phyloP scores from a whole-genome alignment of 306 rosid genomes.

The Aeschynomene evenia region DNA sequence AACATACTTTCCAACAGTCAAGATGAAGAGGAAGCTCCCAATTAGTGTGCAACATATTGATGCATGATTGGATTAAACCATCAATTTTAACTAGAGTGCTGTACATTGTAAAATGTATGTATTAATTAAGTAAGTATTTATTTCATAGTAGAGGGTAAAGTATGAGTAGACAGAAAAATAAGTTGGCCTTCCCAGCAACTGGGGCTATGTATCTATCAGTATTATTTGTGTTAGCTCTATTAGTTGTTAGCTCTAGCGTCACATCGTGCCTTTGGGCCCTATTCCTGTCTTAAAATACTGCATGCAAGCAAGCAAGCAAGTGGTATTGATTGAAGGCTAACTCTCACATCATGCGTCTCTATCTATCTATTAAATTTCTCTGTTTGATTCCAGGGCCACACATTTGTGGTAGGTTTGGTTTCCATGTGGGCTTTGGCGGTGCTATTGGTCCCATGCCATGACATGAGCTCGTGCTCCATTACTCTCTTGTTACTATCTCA shows the following conservation, averaged over 20 bases:
- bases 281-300: conserved; percentile 18
- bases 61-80: conserved; percentile 14
- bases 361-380: conserved; percentile 16
- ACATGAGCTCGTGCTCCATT: conserved; percentile 29
- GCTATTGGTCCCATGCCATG: conserved; percentile 29
- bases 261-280: conserved; percentile 35
- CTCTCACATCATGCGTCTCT: conserved; percentile 42
- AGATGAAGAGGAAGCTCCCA: conserved; percentile 80
- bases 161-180: background rate
- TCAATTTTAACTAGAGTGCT: background rate
- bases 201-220: conserved; percentile 4
- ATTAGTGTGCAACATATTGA: conserved; percentile 46
- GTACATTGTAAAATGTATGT: background rate
- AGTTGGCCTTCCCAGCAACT: conserved; percentile 14
- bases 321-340: conserved; percentile 41
- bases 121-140: background rate
- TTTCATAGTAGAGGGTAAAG: background rate
- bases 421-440: conserved; percentile 30
- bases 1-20: conserved; percentile 72
- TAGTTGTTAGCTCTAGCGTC: conserved; percentile 43
- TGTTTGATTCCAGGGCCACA: conserved; percentile 23
- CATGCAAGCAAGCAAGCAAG: conserved; percentile 31
- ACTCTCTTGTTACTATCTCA: background rate
- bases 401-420: conserved; percentile 39
- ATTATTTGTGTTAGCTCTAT: conserved; percentile 15